Percentiles rank a stretch among this genome's conserved stretches.
These are phyloP conservation scores for Stephania yunnanensis DNA, from an alignment of 164 flowering plant genomes.

Conservation along the genomic window DNA sequence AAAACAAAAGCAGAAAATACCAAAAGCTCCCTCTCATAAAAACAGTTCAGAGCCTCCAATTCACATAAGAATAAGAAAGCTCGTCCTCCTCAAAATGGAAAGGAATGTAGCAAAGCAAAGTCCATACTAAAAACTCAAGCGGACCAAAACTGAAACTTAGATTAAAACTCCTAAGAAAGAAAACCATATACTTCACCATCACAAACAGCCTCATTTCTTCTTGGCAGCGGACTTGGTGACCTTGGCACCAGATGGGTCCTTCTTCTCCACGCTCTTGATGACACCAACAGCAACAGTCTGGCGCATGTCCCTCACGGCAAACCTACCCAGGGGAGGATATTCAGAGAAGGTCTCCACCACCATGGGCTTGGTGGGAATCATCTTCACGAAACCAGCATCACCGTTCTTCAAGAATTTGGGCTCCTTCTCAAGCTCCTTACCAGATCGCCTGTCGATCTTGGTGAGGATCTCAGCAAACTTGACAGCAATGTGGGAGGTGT, in stretches of 20 bases:
- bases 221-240: slow-evolving; percentile 21
- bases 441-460: slow-evolving; percentile 1
- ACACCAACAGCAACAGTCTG: slow-evolving; percentile 2
- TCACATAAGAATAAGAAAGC: neutral
- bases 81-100: neutral
- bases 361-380: slow-evolving; percentile 5
- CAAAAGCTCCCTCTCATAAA: neutral
- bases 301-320: slow-evolving; percentile 64
- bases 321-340: slow-evolving; percentile 61
- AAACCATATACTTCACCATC: neutral
- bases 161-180: neutral
- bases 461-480: neutral
- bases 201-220: slow-evolving; percentile 44
- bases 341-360: slow-evolving; percentile 1
- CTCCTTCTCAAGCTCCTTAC: slow-evolving; percentile 3
- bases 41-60: neutral
- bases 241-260: neutral
- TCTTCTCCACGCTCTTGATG: slow-evolving; percentile 1
- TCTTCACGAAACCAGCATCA: slow-evolving; percentile 46
- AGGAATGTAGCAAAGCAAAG: neutral
- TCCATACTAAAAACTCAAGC: neutral
- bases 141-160: neutral
- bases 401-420: slow-evolving; percentile 52
- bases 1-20: neutral
- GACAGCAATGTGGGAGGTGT: slow-evolving; percentile 3